phyloP scores from a whole-genome alignment of 345 rosid species.

The Kernera saxatilis region DNA sequence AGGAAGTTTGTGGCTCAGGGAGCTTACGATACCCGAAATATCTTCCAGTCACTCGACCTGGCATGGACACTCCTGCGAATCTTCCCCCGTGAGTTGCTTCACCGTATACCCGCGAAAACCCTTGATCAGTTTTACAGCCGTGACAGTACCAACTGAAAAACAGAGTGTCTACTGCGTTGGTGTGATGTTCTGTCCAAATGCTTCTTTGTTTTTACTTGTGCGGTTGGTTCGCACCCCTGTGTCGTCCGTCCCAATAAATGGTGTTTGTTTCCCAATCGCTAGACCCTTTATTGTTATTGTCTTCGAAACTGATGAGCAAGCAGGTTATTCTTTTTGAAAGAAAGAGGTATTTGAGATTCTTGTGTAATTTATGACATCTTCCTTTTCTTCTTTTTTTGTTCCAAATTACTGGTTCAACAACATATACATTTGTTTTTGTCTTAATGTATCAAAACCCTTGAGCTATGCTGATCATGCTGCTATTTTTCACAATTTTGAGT shows the following conservation, averaged over 20 bases:
- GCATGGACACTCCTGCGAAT: slow-evolving; percentile 95
- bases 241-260: slow-evolving; percentile 15
- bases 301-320: neutral
- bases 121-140: slow-evolving; percentile 79
- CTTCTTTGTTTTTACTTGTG: neutral
- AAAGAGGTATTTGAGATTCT: slow-evolving; percentile 4
- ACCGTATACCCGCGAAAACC: slow-evolving; percentile 93
- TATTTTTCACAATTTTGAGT: neutral
- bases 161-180: neutral
- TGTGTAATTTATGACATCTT: slow-evolving; percentile 12
- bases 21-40: slow-evolving; percentile 91
- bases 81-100: slow-evolving; percentile 95
- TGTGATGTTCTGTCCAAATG: slow-evolving; percentile 2
- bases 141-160: slow-evolving; percentile 37
- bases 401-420: neutral
- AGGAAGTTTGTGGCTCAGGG: slow-evolving; percentile 91
- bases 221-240: slow-evolving; percentile 18
- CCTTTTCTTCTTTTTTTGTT: neutral
- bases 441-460: neutral
- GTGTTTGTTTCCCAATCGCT: slow-evolving; percentile 18
- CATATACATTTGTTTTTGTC: neutral
- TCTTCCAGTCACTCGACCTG: slow-evolving; percentile 91
- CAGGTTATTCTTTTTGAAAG: slow-evolving; percentile 15
- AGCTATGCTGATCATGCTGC: neutral
- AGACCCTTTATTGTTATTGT: slow-evolving; percentile 4